Base-by-base conservation (phyloP, 805 yeast genomes). In the Ogataea paradorogensis region DNA sequence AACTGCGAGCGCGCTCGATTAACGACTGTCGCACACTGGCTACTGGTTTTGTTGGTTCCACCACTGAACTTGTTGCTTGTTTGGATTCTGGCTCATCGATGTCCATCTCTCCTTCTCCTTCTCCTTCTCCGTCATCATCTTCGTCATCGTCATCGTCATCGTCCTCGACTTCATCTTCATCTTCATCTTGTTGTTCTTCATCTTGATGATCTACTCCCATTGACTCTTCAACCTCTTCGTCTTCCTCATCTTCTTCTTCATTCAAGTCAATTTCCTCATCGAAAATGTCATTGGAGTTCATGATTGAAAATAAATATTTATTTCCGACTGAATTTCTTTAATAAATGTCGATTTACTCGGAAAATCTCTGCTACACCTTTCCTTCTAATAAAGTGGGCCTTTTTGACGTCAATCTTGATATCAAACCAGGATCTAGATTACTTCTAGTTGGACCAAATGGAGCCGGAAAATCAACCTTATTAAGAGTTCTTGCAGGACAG, bases 361-460 rank as follows among this genome's bases (percentile, higher is more conserved):
- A 69, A 9, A 65, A 78, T 31, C 67, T 91, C 35, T 75, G 82
- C 2, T 93, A 89, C 61, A 78, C 74, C 20, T 91, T 84, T 55
- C 76, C 83, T 1, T 67, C 73, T 38, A 67, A 73, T 3, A 71
- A 73, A 35, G 74, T 85, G 3, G 95, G 96, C 0, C 67, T 93
- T 11, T 73, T 74, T 22, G 71, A 85, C 33, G 73, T 91, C 46
- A 68, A 71, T 26, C 55, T 93, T 28, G 50, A 66, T 9, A 71
- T 93, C 15, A 79, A 82, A 1, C 77, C 84, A 73, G 80, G 84
- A 6, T 76, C 91, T 1, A 73, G 96, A 44, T 78, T 90, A 9
- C 67, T 93, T 25, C 62, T 93, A 7, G 73, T 93, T 16, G 99
- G 99, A 0, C 95, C 98, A 9, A 90, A 90, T 53, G 99, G 99